Evolutionary conservation across 2,329 filamentous ascomycete genomes (phyloP).

Genomic region (Alternaria sp.): DNA sequence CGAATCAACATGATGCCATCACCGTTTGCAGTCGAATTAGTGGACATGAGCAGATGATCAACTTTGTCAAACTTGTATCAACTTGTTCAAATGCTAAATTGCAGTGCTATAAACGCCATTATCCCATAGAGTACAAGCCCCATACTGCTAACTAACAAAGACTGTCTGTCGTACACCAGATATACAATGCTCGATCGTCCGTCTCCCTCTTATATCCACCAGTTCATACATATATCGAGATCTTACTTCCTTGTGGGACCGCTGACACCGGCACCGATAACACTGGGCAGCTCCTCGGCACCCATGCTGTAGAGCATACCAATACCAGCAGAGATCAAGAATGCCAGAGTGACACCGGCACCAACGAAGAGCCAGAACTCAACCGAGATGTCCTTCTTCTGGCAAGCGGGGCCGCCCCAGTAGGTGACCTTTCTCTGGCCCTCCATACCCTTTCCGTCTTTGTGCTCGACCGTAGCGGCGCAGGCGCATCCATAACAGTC

Average conservation of each 20-base stretch:
- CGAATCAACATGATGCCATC: neutral
- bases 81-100: slow-evolving; percentile 26
- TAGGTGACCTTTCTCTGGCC: slow-evolving; percentile 64
- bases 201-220: neutral
- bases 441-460: slow-evolving; percentile 54
- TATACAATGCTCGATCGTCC: slow-evolving; percentile 29
- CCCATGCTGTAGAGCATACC: slow-evolving; percentile 83
- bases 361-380: slow-evolving; percentile 87
- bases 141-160: slow-evolving; percentile 23
- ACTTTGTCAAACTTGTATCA: neutral
- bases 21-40: neutral
- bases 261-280: slow-evolving; percentile 94
- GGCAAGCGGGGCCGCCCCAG: slow-evolving; percentile 86
- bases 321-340: slow-evolving; percentile 72
- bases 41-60: neutral
- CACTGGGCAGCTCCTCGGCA: slow-evolving; percentile 85
- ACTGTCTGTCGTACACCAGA: slow-evolving; percentile 36
- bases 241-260: slow-evolving; percentile 58
- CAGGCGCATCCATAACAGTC: slow-evolving; percentile 84
- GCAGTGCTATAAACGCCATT: slow-evolving; percentile 43
- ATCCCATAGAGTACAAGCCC: slow-evolving; percentile 29
- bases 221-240: slow-evolving; percentile 22
- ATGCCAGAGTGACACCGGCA: slow-evolving; percentile 73
- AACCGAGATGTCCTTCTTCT: slow-evolving; percentile 88
- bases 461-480: slow-evolving; percentile 61